These are phyloP conservation scores for Neurospora tetrasperma DNA, from an alignment of 495 filamentous ascomycete species.

Conservation along the genomic window DNA sequence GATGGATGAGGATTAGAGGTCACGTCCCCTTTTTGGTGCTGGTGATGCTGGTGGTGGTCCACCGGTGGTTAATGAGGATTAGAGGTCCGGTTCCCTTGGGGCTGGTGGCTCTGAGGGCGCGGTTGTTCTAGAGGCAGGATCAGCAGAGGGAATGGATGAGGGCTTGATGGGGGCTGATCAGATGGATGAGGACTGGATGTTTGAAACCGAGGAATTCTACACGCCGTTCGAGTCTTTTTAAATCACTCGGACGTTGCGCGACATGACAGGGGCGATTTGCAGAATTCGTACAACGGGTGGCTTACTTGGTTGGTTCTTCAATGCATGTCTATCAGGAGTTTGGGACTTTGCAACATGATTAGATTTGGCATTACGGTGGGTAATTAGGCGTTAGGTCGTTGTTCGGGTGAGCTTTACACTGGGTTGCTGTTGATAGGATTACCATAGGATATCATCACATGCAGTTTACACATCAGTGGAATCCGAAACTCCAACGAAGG, in stretches of 20 bases:
- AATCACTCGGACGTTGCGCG: background rate
- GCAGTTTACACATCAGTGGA: background rate
- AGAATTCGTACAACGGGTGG: background rate
- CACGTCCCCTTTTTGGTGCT: background rate
- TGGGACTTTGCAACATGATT: background rate
- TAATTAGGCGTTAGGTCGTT: background rate
- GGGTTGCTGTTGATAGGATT: background rate
- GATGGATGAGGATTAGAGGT: slow-evolving; percentile 16
- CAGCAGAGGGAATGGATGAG: background rate
- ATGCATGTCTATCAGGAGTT: background rate
- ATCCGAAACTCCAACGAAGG: background rate
- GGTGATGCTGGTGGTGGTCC: background rate
- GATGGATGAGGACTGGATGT: background rate
- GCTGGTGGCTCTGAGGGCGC: background rate
- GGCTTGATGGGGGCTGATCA: background rate
- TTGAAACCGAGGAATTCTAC: background rate
- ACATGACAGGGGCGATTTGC: background rate
- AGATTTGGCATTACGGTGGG: background rate
- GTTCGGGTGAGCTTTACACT: background rate
- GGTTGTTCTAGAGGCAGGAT: background rate
- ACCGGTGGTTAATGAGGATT: background rate
- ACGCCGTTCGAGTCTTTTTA: background rate
- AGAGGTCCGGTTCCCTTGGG: background rate
- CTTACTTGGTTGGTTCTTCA: background rate
- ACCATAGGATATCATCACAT: background rate